Percentiles rank a stretch among this genome's conserved stretches.
Conservation (phyloP, 2,329 filamentous ascomycete genomes). For the Lojkania enalia region DNA sequence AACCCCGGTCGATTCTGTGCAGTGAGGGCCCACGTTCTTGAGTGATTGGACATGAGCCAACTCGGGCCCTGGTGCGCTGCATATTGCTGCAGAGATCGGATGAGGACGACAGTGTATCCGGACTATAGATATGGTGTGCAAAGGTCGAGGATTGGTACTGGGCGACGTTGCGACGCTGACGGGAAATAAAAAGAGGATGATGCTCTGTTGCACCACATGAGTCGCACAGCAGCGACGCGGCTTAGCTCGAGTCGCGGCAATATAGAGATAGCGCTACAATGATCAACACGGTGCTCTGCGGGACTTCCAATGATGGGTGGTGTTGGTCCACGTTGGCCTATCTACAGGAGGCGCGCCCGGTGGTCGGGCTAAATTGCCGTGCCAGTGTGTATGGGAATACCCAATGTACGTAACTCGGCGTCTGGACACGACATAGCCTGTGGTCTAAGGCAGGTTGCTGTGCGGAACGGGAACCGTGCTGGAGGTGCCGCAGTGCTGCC, state of each 20-base stretch:
- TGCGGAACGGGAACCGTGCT: too few species aligned
- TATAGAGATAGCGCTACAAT: not conserved
- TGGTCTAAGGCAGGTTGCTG: too few species aligned
- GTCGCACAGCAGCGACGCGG: conserved; percentile 1
- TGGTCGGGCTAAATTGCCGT: not conserved
- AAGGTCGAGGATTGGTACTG: not conserved
- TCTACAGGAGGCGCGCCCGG: not conserved
- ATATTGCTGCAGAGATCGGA: conserved; percentile 11
- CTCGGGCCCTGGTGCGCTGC: conserved; percentile 15
- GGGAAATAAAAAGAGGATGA: not conserved
- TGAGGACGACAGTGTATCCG: conserved; percentile 1
- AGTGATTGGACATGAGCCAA: conserved; percentile 38
- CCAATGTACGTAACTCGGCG: conserved; percentile 1
- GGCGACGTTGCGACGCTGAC: not conserved
- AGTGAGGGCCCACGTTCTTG: conserved; percentile 43
- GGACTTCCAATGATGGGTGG: conserved; percentile 1
- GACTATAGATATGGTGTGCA: conserved; percentile 6
- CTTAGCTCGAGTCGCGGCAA: conserved; percentile 3
- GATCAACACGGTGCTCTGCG: not conserved
- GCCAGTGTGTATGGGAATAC: not conserved
- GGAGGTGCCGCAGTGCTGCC: too few species aligned
- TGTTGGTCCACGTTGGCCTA: conserved; percentile 2
- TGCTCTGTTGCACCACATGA: conserved; percentile 3
- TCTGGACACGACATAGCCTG: too few species aligned
- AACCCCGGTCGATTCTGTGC: conserved; percentile 18